Evolutionary conservation across 2,329 filamentous ascomycete species (phyloP).

Genomic region (Pseudofabraea citricarpa): DNA sequence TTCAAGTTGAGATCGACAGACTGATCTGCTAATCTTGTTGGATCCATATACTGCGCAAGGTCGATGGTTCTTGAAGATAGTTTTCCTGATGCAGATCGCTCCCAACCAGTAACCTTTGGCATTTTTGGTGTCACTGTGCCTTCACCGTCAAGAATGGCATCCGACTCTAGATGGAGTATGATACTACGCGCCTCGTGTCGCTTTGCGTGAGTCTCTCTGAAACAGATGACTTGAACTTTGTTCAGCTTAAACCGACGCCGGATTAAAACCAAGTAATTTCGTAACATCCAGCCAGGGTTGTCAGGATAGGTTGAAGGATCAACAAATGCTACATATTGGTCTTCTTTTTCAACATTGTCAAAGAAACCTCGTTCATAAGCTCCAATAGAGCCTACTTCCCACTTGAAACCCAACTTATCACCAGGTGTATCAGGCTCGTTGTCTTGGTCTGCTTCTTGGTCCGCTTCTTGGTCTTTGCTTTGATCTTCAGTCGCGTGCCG

Average conservation of each 20-base stretch:
- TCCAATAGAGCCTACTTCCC: conserved; percentile 72
- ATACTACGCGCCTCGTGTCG: conserved; percentile 79
- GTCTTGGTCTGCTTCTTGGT: too few species aligned
- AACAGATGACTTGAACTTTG: conserved; percentile 81
- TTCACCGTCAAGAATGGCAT: conserved; percentile 12
- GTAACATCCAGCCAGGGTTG: conserved; percentile 86
- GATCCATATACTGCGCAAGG: conserved; percentile 91
- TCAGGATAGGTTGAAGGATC: conserved; percentile 88
- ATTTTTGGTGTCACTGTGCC: conserved; percentile 39
- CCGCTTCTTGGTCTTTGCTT: too few species aligned
- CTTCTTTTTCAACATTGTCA: conserved; percentile 60
- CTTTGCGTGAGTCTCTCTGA: conserved; percentile 74
- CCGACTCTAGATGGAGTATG: conserved; percentile 50
- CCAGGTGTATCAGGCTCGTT: conserved; percentile 47
- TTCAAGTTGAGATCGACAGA: conserved; percentile 95
- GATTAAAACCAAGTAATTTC: conserved; percentile 83
- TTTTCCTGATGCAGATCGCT: conserved; percentile 75
- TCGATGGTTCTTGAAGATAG: conserved; percentile 74
- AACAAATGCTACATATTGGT: conserved; percentile 80
- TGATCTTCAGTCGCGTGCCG: conserved; percentile 27
- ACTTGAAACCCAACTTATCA: conserved; percentile 58
- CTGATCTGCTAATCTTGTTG: conserved; percentile 79
- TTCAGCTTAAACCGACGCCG: conserved; percentile 74
- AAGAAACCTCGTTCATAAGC: conserved; percentile 89
- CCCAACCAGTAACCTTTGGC: conserved; percentile 95